Conservation (phyloP, 2,329 filamentous ascomycete genomes). For the Diaporthe vaccinii region DNA sequence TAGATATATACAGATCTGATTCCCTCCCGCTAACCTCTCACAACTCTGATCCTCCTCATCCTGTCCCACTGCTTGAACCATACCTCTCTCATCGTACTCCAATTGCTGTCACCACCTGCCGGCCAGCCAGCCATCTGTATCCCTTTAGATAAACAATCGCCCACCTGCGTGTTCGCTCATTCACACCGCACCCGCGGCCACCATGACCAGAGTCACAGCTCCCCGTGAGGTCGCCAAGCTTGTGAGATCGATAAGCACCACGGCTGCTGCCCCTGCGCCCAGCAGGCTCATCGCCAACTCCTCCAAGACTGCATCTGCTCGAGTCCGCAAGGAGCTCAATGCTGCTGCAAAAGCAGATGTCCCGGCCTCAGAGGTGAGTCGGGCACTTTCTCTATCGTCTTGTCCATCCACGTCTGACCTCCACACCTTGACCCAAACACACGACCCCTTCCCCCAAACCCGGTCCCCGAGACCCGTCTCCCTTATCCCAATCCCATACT, state of each 20-base stretch:
- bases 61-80: background rate
- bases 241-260: slow-evolving; percentile 59
- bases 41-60: background rate
- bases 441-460: background rate
- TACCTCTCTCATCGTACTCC: background rate
- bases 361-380: slow-evolving; percentile 38
- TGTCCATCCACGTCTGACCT: slow-evolving; percentile 3
- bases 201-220: slow-evolving; percentile 65
- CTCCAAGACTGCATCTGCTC: slow-evolving; percentile 54
- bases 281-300: slow-evolving; percentile 52
- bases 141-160: background rate
- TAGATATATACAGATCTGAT: slow-evolving; percentile 14
- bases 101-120: slow-evolving; percentile 13
- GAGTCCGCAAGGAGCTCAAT: slow-evolving; percentile 64
- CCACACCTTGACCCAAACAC: background rate
- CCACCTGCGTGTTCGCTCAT: background rate
- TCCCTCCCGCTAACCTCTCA: background rate
- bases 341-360: slow-evolving; percentile 12
- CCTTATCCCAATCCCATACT: background rate
- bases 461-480: slow-evolving; percentile 25
- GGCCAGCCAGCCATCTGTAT: background rate
- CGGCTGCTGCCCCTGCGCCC: slow-evolving; percentile 53
- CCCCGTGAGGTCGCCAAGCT: slow-evolving; percentile 57
- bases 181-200: slow-evolving; percentile 30
- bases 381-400: background rate